Conservation (phyloP, 805 yeast species). For the Saccharomycopsis sp. region DNA sequence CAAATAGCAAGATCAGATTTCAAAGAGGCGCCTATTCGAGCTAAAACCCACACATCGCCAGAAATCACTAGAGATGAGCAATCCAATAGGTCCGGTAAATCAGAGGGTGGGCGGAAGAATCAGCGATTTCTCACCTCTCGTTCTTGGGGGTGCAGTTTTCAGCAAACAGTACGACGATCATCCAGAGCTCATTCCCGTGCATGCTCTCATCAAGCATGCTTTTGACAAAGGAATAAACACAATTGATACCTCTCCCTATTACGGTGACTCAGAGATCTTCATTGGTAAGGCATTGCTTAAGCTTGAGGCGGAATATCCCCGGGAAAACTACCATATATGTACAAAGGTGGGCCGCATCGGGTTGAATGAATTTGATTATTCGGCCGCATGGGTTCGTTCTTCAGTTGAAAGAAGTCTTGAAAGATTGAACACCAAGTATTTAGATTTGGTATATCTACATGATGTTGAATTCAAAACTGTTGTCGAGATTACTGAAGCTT, state of each 20-base stretch:
- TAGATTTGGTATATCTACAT: conserved; percentile 82
- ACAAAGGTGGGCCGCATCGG: conserved; percentile 82
- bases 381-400: conserved; percentile 48
- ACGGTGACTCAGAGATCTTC: conserved; percentile 78
- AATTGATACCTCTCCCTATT: conserved; percentile 88
- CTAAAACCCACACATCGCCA: too few species aligned
- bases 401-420: conserved; percentile 63
- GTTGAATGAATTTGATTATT: conserved; percentile 68
- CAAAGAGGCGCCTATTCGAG: too few species aligned
- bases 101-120: conserved; percentile 4
- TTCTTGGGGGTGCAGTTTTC: conserved; percentile 86
- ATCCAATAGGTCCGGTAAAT: neutral
- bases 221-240: conserved; percentile 63
- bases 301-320: conserved; percentile 34
- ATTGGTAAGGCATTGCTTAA: conserved; percentile 58
- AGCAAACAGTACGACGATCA: conserved; percentile 71
- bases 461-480: conserved; percentile 77
- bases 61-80: neutral
- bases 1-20: too few species aligned
- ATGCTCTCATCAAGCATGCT: conserved; percentile 50
- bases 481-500: conserved; percentile 51
- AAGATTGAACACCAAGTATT: conserved; percentile 57
- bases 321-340: conserved; percentile 63
- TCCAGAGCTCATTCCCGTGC: conserved; percentile 54
- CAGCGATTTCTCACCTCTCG: conserved; percentile 42